Conservation (phyloP, 129 eudicot genomes). For the Escallonia rubra region DNA sequence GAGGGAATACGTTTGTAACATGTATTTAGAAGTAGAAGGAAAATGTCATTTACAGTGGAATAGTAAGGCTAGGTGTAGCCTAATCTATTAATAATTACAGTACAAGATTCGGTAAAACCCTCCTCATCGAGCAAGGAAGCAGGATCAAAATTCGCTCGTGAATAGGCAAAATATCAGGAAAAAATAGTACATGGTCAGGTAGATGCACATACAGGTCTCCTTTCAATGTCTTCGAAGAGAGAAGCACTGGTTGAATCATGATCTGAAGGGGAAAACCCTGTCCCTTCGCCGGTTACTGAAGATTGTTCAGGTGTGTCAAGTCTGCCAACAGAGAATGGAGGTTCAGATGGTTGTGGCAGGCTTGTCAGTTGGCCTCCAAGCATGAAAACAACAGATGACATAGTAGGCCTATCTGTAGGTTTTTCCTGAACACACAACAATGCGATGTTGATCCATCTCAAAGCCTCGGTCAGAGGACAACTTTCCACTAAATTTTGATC, state of each 20-base stretch:
- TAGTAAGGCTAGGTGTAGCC: too few species aligned
- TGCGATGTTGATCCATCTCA: constrained; percentile 24
- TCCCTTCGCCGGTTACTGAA: constrained; percentile 14
- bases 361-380: background rate
- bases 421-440: constrained; percentile 9
- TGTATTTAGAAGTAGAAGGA: too few species aligned
- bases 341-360: constrained; percentile 1
- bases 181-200: too few species aligned
- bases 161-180: too few species aligned
- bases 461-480: constrained; percentile 8
- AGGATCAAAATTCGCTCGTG: too few species aligned
- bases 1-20: too few species aligned
- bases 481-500: constrained; percentile 15
- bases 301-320: constrained; percentile 6
- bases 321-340: too few species aligned
- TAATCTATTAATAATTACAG: too few species aligned
- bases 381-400: constrained; percentile 12
- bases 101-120: too few species aligned
- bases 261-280: constrained; percentile 13
- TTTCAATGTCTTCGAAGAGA: background rate
- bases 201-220: too few species aligned
- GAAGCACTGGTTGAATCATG: constrained; percentile 19
- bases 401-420: constrained; percentile 10
- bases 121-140: too few species aligned
- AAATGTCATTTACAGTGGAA: too few species aligned